phyloP scores from a whole-genome alignment of 352 stramenopile genomes.

The Elongisporangium undulatum region DNA sequence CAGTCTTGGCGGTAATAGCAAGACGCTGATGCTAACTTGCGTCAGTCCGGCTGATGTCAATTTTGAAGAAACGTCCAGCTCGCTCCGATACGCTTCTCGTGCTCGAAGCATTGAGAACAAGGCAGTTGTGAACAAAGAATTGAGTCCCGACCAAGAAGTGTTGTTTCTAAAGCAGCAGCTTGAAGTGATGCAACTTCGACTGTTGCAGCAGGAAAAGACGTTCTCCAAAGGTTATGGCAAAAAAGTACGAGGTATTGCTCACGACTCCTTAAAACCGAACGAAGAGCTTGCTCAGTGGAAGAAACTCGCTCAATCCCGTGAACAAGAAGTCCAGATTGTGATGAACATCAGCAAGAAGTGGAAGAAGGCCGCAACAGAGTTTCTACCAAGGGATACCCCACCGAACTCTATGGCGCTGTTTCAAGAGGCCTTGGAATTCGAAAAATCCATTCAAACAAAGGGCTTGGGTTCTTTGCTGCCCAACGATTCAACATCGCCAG shows the following conservation, averaged over 20 bases:
- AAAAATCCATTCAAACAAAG: slow-evolving; percentile 20
- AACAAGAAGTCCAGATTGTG: slow-evolving; percentile 44
- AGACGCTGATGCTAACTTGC: slow-evolving; percentile 89
- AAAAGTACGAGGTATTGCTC: not conserved
- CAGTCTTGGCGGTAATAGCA: slow-evolving; percentile 87
- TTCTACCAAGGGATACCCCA: slow-evolving; percentile 17
- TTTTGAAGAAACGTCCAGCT: slow-evolving; percentile 94
- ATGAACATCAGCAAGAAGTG: slow-evolving; percentile 58
- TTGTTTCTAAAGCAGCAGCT: slow-evolving; percentile 62
- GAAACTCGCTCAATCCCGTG: slow-evolving; percentile 16
- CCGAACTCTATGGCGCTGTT: slow-evolving; percentile 14
- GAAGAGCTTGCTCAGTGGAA: slow-evolving; percentile 19
- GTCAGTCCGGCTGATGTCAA: slow-evolving; percentile 79
- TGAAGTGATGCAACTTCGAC: slow-evolving; percentile 54
- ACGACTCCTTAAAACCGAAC: not conserved
- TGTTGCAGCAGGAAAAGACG: slow-evolving; percentile 34
- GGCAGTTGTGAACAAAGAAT: slow-evolving; percentile 95
- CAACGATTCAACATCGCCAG: not conserved
- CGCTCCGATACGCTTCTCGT: slow-evolving; percentile 92
- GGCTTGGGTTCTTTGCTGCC: not conserved
- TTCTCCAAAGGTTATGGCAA: not conserved
- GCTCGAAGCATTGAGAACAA: slow-evolving; percentile 99
- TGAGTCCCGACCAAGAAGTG: slow-evolving; percentile 83
- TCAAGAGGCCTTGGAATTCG: slow-evolving; percentile 27
- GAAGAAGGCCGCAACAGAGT: slow-evolving; percentile 51